Conservation (phyloP, 768 basidiomycete species). For the Boletellus ananiceps region DNA sequence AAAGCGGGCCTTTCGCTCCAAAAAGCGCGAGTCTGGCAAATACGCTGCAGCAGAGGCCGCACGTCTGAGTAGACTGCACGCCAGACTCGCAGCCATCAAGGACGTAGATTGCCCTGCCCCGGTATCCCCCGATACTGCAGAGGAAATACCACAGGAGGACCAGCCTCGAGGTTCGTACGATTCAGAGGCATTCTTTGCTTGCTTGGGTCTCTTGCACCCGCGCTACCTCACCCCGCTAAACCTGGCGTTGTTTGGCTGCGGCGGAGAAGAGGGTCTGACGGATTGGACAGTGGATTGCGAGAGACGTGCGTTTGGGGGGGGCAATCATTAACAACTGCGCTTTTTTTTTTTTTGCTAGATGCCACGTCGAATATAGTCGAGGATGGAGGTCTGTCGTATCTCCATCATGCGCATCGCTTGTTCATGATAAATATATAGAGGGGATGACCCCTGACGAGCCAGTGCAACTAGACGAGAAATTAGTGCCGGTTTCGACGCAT, state of each 20-base stretch:
- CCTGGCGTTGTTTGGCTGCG: slow-evolving; percentile 34
- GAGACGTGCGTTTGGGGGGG: not conserved
- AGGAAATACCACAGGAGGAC: slow-evolving; percentile 28
- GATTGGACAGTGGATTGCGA: not conserved
- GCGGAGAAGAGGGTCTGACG: not conserved
- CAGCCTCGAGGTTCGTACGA: slow-evolving; percentile 55
- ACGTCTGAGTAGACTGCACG: slow-evolving; percentile 65
- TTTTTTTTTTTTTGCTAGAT: slow-evolving; percentile 15
- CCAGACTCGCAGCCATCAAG: slow-evolving; percentile 55
- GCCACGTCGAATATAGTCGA: slow-evolving; percentile 7
- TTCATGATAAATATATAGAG: slow-evolving; percentile 30
- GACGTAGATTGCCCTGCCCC: slow-evolving; percentile 27
- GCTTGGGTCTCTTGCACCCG: slow-evolving; percentile 56
- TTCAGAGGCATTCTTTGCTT: slow-evolving; percentile 26
- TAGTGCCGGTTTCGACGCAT: slow-evolving; percentile 66
- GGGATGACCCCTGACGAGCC: slow-evolving; percentile 51
- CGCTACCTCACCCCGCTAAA: slow-evolving; percentile 34
- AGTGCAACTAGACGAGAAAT: slow-evolving; percentile 21
- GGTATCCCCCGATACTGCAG: slow-evolving; percentile 25
- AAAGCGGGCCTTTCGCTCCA: slow-evolving; percentile 71
- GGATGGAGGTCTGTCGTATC: slow-evolving; percentile 20
- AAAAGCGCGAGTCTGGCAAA: slow-evolving; percentile 69
- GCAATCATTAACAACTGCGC: slow-evolving; percentile 13
- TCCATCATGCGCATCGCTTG: not conserved
- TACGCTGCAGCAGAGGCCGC: slow-evolving; percentile 78